Conservation (phyloP, 768 basidiomycete genomes). For the Leccinum sublutescens region DNA sequence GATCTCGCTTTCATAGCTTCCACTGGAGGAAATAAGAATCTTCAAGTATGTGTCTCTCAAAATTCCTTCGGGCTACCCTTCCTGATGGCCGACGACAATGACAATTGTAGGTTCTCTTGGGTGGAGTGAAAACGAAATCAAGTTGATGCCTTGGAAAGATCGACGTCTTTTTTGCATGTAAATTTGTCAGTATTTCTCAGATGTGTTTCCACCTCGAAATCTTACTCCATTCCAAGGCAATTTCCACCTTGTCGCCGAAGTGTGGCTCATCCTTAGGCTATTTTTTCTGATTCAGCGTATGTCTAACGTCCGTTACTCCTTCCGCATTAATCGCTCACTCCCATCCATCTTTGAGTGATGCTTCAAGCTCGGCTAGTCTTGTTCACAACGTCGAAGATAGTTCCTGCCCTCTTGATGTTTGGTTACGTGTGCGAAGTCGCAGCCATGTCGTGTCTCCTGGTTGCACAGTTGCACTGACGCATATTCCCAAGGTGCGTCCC, state of each 20-base stretch:
- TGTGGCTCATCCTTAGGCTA: constrained; percentile 1
- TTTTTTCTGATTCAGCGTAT: constrained; percentile 4
- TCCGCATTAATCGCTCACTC: not conserved
- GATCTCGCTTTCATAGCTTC: constrained; percentile 12
- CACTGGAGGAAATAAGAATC: not conserved
- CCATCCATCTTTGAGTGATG: constrained; percentile 5
- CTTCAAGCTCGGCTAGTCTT: constrained; percentile 13
- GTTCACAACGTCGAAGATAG: constrained; percentile 6
- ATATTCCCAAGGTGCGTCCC: constrained; percentile 3
- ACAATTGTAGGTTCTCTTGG: constrained; percentile 15
- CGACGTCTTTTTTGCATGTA: not conserved
- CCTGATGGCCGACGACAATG: not conserved
- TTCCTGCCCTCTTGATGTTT: constrained; percentile 6
- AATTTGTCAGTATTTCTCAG: constrained; percentile 1
- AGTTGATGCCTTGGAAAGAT: not conserved
- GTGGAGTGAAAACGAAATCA: not conserved
- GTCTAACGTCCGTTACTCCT: not conserved
- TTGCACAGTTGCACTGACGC: not conserved
- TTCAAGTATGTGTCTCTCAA: constrained; percentile 5
- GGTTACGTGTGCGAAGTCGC: constrained; percentile 13
- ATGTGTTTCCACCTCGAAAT: not conserved
- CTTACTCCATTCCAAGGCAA: constrained; percentile 2
- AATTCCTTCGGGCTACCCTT: not conserved
- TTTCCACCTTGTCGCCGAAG: constrained; percentile 3
- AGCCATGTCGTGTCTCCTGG: constrained; percentile 1